phyloP scores from a whole-genome alignment of 2,329 filamentous ascomycete species.

The Laburnicola sp. region DNA sequence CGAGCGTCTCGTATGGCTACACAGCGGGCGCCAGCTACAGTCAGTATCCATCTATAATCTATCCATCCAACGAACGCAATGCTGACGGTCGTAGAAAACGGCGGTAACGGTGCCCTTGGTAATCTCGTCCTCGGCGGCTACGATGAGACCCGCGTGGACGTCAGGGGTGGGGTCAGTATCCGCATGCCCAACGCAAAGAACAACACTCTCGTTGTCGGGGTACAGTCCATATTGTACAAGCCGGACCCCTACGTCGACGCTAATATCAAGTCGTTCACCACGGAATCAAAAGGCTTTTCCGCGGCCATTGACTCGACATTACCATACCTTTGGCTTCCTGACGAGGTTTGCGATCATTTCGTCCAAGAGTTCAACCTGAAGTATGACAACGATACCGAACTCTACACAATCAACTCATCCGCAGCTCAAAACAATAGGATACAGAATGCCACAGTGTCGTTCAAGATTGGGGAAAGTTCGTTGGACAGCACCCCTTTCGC shows the following conservation, averaged over 20 bases:
- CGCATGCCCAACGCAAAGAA: conserved; percentile 23
- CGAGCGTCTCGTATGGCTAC: conserved; percentile 39
- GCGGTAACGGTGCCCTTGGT: conserved; percentile 26
- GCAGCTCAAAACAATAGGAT: conserved; percentile 25
- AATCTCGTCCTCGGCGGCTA: conserved; percentile 49
- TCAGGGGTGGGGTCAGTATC: conserved; percentile 19
- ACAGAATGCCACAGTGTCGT: conserved; percentile 29
- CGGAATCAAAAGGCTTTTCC: conserved; percentile 20
- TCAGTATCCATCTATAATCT: conserved; percentile 24
- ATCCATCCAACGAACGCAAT: background rate
- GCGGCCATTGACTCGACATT: conserved; percentile 46
- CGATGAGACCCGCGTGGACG: conserved; percentile 37
- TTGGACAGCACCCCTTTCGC: conserved; percentile 13
- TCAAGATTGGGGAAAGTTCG: conserved; percentile 25
- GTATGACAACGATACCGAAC: conserved; percentile 33
- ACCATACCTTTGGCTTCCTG: conserved; percentile 37
- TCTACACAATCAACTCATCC: conserved; percentile 43
- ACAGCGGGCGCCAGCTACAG: conserved; percentile 41
- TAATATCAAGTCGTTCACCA: conserved; percentile 15
- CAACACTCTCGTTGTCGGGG: conserved; percentile 29
- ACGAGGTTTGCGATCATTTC: conserved; percentile 44
- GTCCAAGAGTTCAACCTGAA: conserved; percentile 38
- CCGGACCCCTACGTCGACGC: conserved; percentile 18
- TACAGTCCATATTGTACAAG: conserved; percentile 25
- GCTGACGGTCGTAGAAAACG: conserved; percentile 25